phyloP scores from a whole-genome alignment of 176 grass and related monocot species.

The Avena sativa region DNA sequence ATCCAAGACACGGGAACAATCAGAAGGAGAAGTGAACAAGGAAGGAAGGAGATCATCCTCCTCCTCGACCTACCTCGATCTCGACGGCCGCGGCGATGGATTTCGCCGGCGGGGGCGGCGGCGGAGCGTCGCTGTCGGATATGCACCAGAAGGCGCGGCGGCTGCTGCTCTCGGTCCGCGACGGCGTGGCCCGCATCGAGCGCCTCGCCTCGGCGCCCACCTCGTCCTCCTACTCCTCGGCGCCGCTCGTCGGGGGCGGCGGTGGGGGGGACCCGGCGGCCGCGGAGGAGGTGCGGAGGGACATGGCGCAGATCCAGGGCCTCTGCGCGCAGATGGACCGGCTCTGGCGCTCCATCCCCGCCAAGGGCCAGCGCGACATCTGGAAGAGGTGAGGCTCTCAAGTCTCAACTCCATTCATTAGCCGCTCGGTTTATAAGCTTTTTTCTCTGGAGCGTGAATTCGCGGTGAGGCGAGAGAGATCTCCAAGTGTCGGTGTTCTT shows the following conservation, averaged over 20 bases:
- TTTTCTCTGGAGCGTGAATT: neutral
- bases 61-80: constrained; percentile 6
- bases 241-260: constrained; percentile 42
- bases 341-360: constrained; percentile 84
- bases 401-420: neutral
- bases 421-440: neutral
- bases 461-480: neutral
- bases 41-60: neutral
- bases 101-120: constrained; percentile 47
- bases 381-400: constrained; percentile 84
- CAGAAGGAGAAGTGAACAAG: neutral
- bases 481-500: neutral
- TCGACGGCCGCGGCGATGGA: constrained; percentile 52
- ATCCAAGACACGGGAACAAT: neutral
- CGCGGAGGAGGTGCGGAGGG: constrained; percentile 53
- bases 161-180: constrained; percentile 68
- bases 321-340: constrained; percentile 94
- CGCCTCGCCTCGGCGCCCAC: constrained; percentile 67
- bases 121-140: constrained; percentile 84
- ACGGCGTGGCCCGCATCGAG: constrained; percentile 76
- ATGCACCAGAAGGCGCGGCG: constrained; percentile 87
- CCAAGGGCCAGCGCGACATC: constrained; percentile 85
- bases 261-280: constrained; percentile 51
- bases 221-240: constrained; percentile 62
- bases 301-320: constrained; percentile 89